Evolutionary conservation across 2,329 filamentous ascomycete genomes (phyloP), one percentile per base, ranked within the genome.

Genomic region (Fusarium foetens): DNA sequence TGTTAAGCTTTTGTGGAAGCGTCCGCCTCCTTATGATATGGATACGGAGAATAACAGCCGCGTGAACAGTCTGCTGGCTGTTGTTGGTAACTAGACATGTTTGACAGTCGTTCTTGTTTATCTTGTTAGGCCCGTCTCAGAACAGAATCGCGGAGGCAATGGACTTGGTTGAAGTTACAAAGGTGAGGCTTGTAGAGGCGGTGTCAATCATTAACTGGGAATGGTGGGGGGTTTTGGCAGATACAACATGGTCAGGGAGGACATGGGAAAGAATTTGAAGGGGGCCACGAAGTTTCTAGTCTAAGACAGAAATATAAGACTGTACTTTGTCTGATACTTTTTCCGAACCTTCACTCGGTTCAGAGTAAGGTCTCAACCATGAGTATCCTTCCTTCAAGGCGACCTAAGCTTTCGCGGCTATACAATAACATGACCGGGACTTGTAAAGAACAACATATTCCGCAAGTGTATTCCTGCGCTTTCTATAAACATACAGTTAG

Each of bases 91-190:
- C 10, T 53, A 52, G 2, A 6, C 0, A 0, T 5, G 11, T 11
- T 3, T 21, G 6, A 6, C 1, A 8, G 12, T 35, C 0, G 8
- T 1, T 7, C 3, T 21, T 14, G 0, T 6, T 0, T 19, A 2
- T 7, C 8, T 3, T 2, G 3, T 13, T 19, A 3, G 5, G 11
- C 3, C 5, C 19, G 1, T 17, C 27, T 11, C 3, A 4, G 25
- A 39, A 5, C 12, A 7, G 10, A 31, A 8, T 2, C 4, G 0
- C 3, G 1, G 19, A 6, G 6, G 46, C 0, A 3, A 10, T 10
- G n/a, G 0, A 5, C 0, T 9, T 33, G 21, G 21, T 10, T 10
- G n/a, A 1, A 2, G 46, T 1, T 19, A 7, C n/a, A 14, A 33
- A 10, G 4, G 8, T 14, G 0, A 33, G 8, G 3, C 12, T 27